These are phyloP conservation scores for Teunomyces atbi DNA, from an alignment of 805 yeast genomes.

Conservation along the genomic window DNA sequence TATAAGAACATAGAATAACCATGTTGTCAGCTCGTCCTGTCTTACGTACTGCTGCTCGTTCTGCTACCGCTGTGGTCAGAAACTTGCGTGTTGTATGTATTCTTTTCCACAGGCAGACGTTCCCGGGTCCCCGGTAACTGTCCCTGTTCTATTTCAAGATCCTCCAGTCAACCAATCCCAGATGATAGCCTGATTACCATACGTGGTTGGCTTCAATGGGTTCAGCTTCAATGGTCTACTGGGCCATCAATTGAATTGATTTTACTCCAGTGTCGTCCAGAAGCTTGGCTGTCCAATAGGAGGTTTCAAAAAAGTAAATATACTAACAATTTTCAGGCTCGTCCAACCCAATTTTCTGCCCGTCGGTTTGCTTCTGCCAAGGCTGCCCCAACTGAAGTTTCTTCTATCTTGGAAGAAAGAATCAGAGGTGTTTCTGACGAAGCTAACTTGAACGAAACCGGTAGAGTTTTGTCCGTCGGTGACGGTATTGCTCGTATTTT, in stretches of 20 bases:
- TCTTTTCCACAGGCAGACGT: background rate
- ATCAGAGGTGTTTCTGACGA: constrained; percentile 99
- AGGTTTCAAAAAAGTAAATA: background rate
- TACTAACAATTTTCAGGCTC: constrained; percentile 54
- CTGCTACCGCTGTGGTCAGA: constrained; percentile 48
- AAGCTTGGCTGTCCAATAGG: constrained; percentile 2
- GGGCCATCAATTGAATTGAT: background rate
- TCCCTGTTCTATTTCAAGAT: background rate
- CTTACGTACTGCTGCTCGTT: constrained; percentile 81
- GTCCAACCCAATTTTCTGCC: constrained; percentile 63
- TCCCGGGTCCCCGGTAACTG: constrained; percentile 1
- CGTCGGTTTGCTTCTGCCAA: constrained; percentile 91
- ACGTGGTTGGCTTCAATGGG: background rate
- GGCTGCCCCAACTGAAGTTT: constrained; percentile 99
- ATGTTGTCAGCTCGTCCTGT: constrained; percentile 87
- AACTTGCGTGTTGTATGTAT: constrained; percentile 29
- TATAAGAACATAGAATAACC: constrained; percentile 19
- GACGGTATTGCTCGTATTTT: constrained; percentile 99
- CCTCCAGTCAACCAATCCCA: background rate
- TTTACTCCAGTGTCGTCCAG: background rate
- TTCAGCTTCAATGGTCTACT: background rate
- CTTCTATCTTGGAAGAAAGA: constrained; percentile 98
- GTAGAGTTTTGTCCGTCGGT: constrained; percentile 99
- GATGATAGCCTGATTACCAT: background rate
- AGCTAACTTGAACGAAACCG: constrained; percentile 97